phyloP scores from a whole-genome alignment of 2,329 filamentous ascomycete genomes.

The Diaporthe vexans region DNA sequence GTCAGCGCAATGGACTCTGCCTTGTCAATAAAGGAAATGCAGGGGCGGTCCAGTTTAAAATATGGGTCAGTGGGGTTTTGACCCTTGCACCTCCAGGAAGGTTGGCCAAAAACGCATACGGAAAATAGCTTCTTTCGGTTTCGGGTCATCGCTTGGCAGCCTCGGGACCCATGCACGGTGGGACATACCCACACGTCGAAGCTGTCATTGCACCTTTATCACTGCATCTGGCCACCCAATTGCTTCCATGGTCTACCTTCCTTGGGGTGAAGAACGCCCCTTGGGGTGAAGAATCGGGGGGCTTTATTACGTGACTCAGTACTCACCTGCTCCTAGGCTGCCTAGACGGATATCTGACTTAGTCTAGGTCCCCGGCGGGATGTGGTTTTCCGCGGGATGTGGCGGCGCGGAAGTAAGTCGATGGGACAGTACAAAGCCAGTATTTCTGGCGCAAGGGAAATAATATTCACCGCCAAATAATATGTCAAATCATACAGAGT shows the following conservation, averaged over 20 bases:
- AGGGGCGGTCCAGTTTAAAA: neutral
- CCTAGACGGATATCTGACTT: neutral
- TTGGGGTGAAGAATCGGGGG: no score
- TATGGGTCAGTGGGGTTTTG: neutral
- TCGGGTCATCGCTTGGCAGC: neutral
- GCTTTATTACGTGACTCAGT: no score
- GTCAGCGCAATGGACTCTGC: neutral
- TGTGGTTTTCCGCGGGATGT: neutral
- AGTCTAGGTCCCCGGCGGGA: neutral
- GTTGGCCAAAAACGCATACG: neutral
- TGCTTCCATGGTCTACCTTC: no score
- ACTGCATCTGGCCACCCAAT: neutral
- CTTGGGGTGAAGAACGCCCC: no score
- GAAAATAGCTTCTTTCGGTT: conserved; percentile 5
- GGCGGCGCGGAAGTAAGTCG: neutral
- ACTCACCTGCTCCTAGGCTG: neutral
- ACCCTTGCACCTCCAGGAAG: neutral
- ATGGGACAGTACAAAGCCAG: neutral
- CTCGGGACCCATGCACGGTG: neutral
- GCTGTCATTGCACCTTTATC: neutral
- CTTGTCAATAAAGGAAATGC: neutral
- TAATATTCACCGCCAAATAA: neutral
- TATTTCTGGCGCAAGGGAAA: neutral
- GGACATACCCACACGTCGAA: neutral
- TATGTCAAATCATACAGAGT: neutral